Evolutionary conservation across 306 rosid species (phyloP).

Genomic region (Mucuna pruriens): DNA sequence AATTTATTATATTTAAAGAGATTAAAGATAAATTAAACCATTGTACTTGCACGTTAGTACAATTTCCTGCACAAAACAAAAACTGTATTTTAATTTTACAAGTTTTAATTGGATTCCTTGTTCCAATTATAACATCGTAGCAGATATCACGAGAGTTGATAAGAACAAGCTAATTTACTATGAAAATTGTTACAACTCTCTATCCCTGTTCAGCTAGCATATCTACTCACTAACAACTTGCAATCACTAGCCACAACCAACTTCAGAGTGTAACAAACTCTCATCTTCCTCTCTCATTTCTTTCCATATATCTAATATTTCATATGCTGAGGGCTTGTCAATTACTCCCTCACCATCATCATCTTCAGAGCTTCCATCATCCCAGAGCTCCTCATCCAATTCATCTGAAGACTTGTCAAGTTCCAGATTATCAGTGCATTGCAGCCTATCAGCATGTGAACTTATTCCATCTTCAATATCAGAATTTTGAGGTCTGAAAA

Average conservation of each 20-base stretch:
- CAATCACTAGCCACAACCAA: conserved; percentile 32
- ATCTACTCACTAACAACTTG: neutral
- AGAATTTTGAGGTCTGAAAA: conserved; percentile 34
- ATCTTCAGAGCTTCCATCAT: conserved; percentile 47
- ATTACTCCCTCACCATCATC: conserved; percentile 45
- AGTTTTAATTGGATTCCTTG: neutral
- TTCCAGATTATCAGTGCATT: conserved; percentile 32
- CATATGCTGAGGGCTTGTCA: conserved; percentile 62
- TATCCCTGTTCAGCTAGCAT: conserved; percentile 1
- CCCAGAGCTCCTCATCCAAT: conserved; percentile 37
- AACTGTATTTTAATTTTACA: neutral
- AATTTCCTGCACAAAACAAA: neutral
- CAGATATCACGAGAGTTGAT: neutral
- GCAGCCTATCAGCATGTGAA: neutral
- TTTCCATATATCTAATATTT: conserved; percentile 78
- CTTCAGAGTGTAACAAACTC: conserved; percentile 45
- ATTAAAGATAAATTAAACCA: neutral
- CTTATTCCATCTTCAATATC: conserved; percentile 34
- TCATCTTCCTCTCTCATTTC: conserved; percentile 63
- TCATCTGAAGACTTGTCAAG: conserved; percentile 19
- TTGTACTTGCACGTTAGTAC: neutral
- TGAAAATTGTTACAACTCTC: neutral
- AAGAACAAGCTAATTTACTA: neutral
- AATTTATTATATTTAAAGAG: neutral
- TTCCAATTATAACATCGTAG: neutral